Conservation (phyloP, 2,329 filamentous ascomycete species). For the Arthroderma uncinatum region DNA sequence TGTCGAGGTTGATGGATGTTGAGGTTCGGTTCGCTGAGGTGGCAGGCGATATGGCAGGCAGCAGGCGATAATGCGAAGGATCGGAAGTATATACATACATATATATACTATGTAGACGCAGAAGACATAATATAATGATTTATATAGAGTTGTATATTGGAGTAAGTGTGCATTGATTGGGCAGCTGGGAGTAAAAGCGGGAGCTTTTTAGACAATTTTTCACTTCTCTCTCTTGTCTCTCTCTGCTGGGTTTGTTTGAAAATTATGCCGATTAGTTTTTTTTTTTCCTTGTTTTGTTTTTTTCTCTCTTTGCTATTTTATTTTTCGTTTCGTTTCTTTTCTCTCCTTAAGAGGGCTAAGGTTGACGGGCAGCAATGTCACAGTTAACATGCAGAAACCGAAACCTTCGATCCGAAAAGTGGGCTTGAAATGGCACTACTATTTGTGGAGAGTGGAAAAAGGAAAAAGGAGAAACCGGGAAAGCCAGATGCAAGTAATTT, state of each 20-base stretch:
- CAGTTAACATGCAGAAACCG: slow-evolving; percentile 1
- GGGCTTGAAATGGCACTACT: not conserved
- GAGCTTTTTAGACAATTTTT: not conserved
- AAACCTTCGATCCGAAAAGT: slow-evolving; percentile 2
- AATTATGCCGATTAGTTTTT: slow-evolving; percentile 3
- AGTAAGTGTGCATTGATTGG: not conserved
- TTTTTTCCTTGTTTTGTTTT: not conserved
- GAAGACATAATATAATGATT: not conserved
- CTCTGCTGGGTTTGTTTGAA: not conserved
- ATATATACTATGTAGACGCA: not conserved
- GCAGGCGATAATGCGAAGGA: not conserved
- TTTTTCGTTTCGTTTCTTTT: not conserved
- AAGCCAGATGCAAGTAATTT: not conserved
- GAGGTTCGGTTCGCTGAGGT: too few species aligned
- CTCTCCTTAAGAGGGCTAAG: not conserved
- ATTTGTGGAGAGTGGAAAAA: not conserved
- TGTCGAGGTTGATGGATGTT: too few species aligned
- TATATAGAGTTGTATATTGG: slow-evolving; percentile 2
- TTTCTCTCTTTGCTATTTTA: not conserved
- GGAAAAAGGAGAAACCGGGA: slow-evolving; percentile 1
- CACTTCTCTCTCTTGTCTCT: not conserved
- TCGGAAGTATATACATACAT: not conserved
- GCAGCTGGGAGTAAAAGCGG: not conserved
- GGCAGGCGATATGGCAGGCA: not conserved
- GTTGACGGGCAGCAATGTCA: slow-evolving; percentile 2